Evolutionary conservation across 1,284 basidiomycete genomes (phyloP).

Genomic region (Erythrobasidium hasegawianum): DNA sequence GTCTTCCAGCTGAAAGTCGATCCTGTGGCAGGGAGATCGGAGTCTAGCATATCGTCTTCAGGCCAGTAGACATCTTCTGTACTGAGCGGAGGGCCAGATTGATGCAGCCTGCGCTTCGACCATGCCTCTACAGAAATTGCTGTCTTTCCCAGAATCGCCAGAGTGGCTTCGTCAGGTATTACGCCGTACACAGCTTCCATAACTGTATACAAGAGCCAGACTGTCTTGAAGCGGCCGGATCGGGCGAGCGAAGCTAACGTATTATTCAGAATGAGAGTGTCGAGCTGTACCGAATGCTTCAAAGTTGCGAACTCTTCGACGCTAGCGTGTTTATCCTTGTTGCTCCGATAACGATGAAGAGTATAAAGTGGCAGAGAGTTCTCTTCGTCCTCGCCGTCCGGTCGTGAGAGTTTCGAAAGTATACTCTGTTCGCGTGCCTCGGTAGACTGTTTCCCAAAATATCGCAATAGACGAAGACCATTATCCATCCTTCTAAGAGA

Average conservation of each 20-base stretch:
- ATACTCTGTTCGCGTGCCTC: not conserved
- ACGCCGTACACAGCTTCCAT: constrained; percentile 58
- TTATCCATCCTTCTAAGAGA: constrained; percentile 6
- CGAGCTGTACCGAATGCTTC: constrained; percentile 35
- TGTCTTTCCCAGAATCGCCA: constrained; percentile 61
- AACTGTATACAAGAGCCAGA: constrained; percentile 62
- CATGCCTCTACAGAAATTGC: constrained; percentile 43
- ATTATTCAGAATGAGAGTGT: constrained; percentile 51
- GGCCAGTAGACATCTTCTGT: constrained; percentile 15
- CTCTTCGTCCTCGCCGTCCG: not conserved
- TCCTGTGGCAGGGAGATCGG: not conserved
- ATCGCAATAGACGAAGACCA: constrained; percentile 5
- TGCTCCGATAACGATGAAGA: no score
- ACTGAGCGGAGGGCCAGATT: not conserved
- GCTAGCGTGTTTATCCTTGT: not conserved
- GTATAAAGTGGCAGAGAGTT: not conserved
- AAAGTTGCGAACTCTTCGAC: not conserved
- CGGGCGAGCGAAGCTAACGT: constrained; percentile 58
- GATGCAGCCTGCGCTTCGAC: not conserved
- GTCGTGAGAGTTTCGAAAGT: not conserved
- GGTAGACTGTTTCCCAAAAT: not conserved
- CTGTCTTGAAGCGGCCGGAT: constrained; percentile 57
- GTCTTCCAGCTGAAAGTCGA: constrained; percentile 1
- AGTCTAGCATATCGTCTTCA: not conserved
- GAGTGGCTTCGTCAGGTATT: constrained; percentile 56